These are phyloP conservation scores for Phytophthora melonis DNA, from an alignment of 352 stramenopile genomes.

Conservation along the genomic window DNA sequence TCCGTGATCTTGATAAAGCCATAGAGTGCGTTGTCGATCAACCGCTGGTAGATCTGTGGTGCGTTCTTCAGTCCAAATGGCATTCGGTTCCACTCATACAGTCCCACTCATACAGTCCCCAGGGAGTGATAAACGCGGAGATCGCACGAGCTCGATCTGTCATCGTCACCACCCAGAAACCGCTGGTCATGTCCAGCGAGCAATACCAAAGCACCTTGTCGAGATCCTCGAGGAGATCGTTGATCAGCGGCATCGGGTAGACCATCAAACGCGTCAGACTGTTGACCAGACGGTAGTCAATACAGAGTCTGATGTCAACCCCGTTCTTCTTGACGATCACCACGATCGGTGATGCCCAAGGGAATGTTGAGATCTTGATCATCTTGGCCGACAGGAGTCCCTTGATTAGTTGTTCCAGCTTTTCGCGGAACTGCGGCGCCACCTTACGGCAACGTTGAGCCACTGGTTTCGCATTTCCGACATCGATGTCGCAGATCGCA, in stretches of 20 bases:
- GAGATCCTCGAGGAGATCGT: not conserved
- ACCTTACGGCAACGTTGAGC: slow-evolving; percentile 16
- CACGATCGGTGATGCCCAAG: slow-evolving; percentile 30
- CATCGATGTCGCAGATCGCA: slow-evolving; percentile 25
- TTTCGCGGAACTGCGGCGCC: slow-evolving; percentile 15
- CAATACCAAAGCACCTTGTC: not conserved
- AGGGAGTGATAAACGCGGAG: no score
- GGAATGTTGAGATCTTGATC: no score
- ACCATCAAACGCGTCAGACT: slow-evolving; percentile 17
- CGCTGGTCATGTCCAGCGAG: not conserved
- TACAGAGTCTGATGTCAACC: slow-evolving; percentile 26
- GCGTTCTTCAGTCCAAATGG: no score
- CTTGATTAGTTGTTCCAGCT: slow-evolving; percentile 20
- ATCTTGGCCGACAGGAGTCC: slow-evolving; percentile 11
- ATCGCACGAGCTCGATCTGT: no score
- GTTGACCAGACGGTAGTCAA: slow-evolving; percentile 27
- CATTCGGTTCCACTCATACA: no score
- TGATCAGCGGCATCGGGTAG: not conserved
- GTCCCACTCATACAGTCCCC: no score
- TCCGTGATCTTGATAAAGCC: no score
- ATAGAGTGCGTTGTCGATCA: no score
- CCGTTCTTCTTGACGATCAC: slow-evolving; percentile 35
- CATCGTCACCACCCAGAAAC: no score
- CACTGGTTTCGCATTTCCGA: slow-evolving; percentile 4
- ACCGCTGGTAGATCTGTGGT: no score